Evolutionary conservation across 371 early-diverging fungal species (phyloP), one percentile per base, ranked within the genome.

Genomic region (Apophysomyces sp.): DNA sequence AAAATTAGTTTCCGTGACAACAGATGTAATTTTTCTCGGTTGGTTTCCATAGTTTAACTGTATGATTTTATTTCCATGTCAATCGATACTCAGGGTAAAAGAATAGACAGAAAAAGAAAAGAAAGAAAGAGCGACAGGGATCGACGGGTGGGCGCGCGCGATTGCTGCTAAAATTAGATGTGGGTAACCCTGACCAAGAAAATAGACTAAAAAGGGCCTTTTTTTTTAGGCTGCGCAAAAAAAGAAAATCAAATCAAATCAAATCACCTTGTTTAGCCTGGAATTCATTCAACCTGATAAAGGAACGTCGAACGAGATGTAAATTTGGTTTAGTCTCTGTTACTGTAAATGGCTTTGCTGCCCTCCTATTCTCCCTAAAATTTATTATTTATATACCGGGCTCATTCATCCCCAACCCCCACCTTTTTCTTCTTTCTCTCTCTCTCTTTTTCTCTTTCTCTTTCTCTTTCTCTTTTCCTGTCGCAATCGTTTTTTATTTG

Each of bases 201-300:
- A 44, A 21, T 44, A 11, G 49, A 44, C 49, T 44, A 44, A 44
- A 44, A 44, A 44, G 49, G 49, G 21, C 21, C 49, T 21, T 44
- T 41, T 41, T 44, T 44, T 34, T 34, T 34, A 34, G 34, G 8
- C 34, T 44, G 49, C 49, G 49, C 49, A 44, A 21, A 44, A 9
- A 13, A 37, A 37, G n/a, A 37, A 34, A 34, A 34, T 7, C 5
- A 37, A 21, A 34, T 34, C 34, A 34, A 21, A 44, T 44, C 49
- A 44, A 44, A 44, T 44, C 49, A 44, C 49, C 21, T 18, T 44
- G 49, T 44, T 44, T 44, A 44, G 21, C 49, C 49, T 21, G 49
- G 49, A 44, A 44, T 44, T 44, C 49, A 44, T 44, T 44, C 21
- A 44, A 26, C 49, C 49, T n/a, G 49, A 44, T 44, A 44, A 44